Conservation (phyloP, 2,329 filamentous ascomycete genomes). For the Cladosporium austrohemisphaericum region DNA sequence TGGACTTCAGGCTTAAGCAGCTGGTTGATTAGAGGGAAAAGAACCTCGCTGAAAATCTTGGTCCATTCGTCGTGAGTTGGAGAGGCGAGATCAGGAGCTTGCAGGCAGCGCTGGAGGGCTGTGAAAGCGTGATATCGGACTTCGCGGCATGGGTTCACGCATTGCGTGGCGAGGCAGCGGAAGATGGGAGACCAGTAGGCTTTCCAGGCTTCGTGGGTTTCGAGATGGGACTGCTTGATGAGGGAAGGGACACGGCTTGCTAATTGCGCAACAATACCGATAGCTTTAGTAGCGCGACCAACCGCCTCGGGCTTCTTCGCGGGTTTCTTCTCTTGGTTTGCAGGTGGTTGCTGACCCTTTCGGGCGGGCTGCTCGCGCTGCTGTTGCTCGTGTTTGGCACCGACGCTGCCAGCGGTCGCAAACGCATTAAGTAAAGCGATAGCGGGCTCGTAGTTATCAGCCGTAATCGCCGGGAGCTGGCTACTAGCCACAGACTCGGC, state of each 20-base stretch:
- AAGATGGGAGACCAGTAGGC: slow-evolving; percentile 98
- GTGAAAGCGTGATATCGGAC: slow-evolving; percentile 85
- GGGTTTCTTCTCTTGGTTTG: slow-evolving; percentile 23
- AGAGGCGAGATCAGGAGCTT: slow-evolving; percentile 80
- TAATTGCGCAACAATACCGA: slow-evolving; percentile 76
- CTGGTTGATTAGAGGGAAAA: slow-evolving; percentile 84
- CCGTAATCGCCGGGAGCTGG: slow-evolving; percentile 77
- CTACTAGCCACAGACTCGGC: slow-evolving; percentile 71
- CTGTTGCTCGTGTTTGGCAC: slow-evolving; percentile 63
- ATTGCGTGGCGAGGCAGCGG: slow-evolving; percentile 80
- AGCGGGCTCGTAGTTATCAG: slow-evolving; percentile 91
- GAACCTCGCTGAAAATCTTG: slow-evolving; percentile 86
- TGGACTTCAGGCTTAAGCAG: slow-evolving; percentile 93
- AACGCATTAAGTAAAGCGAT: slow-evolving; percentile 85
- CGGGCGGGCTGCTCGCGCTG: slow-evolving; percentile 25
- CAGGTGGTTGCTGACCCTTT: slow-evolving; percentile 21
- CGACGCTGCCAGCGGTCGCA: slow-evolving; percentile 74
- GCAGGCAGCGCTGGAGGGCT: slow-evolving; percentile 76
- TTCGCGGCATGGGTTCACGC: slow-evolving; percentile 89
- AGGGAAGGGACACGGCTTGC: slow-evolving; percentile 77
- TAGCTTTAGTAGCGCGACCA: slow-evolving; percentile 71
- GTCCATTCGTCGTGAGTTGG: slow-evolving; percentile 81
- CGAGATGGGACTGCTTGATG: slow-evolving; percentile 90
- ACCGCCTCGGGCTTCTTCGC: slow-evolving; percentile 67
- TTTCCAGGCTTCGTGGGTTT: slow-evolving; percentile 73